Percentiles rank a stretch among this genome's conserved stretches.
phyloP scores from a whole-genome alignment of 2,329 filamentous ascomycete genomes.

The Sporothrix schenckii region DNA sequence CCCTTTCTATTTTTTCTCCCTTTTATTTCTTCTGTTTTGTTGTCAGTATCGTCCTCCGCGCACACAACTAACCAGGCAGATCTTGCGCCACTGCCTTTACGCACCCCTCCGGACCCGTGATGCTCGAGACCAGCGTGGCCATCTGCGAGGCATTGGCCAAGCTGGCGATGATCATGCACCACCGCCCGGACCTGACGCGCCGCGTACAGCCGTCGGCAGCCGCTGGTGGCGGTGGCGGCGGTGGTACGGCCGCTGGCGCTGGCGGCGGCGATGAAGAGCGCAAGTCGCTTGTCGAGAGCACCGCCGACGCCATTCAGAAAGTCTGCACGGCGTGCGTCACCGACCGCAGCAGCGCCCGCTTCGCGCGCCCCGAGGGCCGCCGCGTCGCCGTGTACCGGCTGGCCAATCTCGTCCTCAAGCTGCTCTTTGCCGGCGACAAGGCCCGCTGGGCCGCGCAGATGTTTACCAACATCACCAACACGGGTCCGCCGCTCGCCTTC shows the following conservation, averaged over 20 bases:
- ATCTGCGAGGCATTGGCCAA: slow-evolving; percentile 78
- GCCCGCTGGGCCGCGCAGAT: slow-evolving; percentile 83
- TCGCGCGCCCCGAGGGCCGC: slow-evolving; percentile 76
- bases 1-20: neutral
- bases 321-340: slow-evolving; percentile 89
- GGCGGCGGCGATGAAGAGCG: slow-evolving; percentile 66
- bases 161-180: slow-evolving; percentile 82
- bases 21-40: neutral
- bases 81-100: slow-evolving; percentile 81
- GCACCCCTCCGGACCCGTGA: slow-evolving; percentile 75
- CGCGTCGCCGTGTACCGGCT: slow-evolving; percentile 88
- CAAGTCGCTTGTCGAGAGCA: slow-evolving; percentile 80
- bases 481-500: slow-evolving; percentile 76
- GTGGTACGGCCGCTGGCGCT: slow-evolving; percentile 46
- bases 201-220: slow-evolving; percentile 52
- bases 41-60: too few relatives aligned
- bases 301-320: slow-evolving; percentile 85
- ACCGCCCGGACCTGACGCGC: slow-evolving; percentile 74
- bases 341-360: slow-evolving; percentile 70
- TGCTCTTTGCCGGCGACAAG: slow-evolving; percentile 83
- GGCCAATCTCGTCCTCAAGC: slow-evolving; percentile 85
- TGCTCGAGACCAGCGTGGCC: slow-evolving; percentile 81
- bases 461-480: slow-evolving; percentile 82
- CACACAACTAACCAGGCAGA: slow-evolving; percentile 48
- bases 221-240: slow-evolving; percentile 45